phyloP scores from a whole-genome alignment of 352 stramenopile species.

The Phytophthora pini region DNA sequence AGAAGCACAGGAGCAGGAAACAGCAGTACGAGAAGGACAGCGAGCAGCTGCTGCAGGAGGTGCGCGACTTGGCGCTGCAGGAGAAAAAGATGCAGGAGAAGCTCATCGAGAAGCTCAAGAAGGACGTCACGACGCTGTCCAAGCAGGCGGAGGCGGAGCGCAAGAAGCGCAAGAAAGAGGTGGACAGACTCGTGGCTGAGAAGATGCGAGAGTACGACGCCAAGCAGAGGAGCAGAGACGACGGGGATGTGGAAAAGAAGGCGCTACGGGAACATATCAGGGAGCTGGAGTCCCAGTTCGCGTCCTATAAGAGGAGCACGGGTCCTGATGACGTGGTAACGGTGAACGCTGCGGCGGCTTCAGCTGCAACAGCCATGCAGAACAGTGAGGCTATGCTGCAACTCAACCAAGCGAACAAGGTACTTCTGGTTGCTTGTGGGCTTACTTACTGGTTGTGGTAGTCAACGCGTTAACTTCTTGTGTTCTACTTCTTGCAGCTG shows the following conservation, averaged over 20 bases:
- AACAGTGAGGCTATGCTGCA: conserved; percentile 58
- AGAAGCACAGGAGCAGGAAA: conserved; percentile 62
- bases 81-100: conserved; percentile 81
- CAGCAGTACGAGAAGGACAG: conserved; percentile 72
- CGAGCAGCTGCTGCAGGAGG: conserved; percentile 67
- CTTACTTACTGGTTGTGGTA: background rate
- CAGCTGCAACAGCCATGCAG: conserved; percentile 40
- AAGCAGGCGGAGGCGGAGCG: conserved; percentile 56
- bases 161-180: conserved; percentile 46
- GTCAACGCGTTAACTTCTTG: background rate
- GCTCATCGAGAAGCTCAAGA: conserved; percentile 73
- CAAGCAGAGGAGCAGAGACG: conserved; percentile 34
- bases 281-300: conserved; percentile 63
- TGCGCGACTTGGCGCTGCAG: conserved; percentile 58
- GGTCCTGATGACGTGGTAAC: conserved; percentile 47
- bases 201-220: conserved; percentile 50
- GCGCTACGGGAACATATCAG: conserved; percentile 51
- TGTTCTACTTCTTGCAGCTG: conserved; percentile 48
- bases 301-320: conserved; percentile 52
- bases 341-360: conserved; percentile 40
- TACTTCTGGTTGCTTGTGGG: conserved; percentile 15
- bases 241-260: conserved; percentile 45
- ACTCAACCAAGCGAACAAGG: conserved; percentile 78
- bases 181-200: conserved; percentile 60
- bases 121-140: conserved; percentile 65